Evolutionary conservation across 1,284 basidiomycete species (phyloP).

Genomic region (Taiwanofungus camphoratus): DNA sequence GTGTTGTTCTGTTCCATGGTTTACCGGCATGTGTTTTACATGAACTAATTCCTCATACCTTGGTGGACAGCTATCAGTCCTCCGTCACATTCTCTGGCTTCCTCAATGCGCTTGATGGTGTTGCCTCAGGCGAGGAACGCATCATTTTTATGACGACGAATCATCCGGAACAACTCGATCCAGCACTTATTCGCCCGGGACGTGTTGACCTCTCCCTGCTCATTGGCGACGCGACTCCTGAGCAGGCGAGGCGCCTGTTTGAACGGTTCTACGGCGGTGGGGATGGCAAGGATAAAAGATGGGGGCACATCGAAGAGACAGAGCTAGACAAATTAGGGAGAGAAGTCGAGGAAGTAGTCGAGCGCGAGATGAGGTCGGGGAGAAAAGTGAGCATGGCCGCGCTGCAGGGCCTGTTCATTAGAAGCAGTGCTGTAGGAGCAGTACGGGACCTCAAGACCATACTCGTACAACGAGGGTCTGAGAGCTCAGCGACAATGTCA

Average conservation of each 20-base stretch:
- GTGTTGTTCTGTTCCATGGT: no score
- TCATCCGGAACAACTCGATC: slow-evolving; percentile 92
- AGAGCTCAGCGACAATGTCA: no score
- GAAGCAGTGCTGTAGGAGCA: slow-evolving; percentile 61
- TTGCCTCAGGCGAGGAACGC: slow-evolving; percentile 95
- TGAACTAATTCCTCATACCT: slow-evolving; percentile 2
- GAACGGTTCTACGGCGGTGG: slow-evolving; percentile 75
- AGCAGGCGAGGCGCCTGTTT: slow-evolving; percentile 80
- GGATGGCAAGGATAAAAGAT: slow-evolving; percentile 23
- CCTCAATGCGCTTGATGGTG: slow-evolving; percentile 95
- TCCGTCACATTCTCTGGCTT: slow-evolving; percentile 97
- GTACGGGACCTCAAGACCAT: no score
- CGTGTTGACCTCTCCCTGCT: slow-evolving; percentile 90
- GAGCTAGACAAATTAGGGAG: slow-evolving; percentile 45
- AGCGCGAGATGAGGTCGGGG: slow-evolving; percentile 46
- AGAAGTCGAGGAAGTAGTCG: slow-evolving; percentile 47
- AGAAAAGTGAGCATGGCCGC: slow-evolving; percentile 86
- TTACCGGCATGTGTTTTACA: no score
- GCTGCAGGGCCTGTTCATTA: slow-evolving; percentile 89
- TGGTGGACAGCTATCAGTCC: slow-evolving; percentile 70
- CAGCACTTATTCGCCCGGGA: slow-evolving; percentile 95
- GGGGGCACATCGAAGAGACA: slow-evolving; percentile 24
- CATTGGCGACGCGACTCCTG: slow-evolving; percentile 83
- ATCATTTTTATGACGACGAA: slow-evolving; percentile 94
- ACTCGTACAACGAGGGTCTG: no score